Conservation (phyloP, 345 rosid genomes). For the Murraya paniculata region DNA sequence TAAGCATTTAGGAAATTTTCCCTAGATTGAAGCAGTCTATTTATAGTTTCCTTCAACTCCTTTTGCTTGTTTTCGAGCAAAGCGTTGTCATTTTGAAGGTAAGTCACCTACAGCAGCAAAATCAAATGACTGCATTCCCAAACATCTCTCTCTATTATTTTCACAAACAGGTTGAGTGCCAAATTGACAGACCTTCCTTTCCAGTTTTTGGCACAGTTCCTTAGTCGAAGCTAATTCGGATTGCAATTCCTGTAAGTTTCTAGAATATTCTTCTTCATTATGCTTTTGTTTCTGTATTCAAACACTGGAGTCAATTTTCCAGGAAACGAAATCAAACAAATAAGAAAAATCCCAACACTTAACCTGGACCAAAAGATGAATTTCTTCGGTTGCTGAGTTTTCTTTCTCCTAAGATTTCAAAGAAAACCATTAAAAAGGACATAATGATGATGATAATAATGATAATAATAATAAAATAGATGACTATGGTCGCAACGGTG, state of each 20-base stretch:
- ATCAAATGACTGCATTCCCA: background rate
- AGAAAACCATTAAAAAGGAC: background rate
- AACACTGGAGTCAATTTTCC: slow-evolving; percentile 14
- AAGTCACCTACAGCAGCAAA: slow-evolving; percentile 43
- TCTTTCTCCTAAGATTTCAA: slow-evolving; percentile 49
- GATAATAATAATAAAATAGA: background rate
- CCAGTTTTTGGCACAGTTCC: slow-evolving; percentile 53
- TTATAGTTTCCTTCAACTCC: slow-evolving; percentile 56
- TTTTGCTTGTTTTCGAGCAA: slow-evolving; percentile 65
- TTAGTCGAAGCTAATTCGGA: slow-evolving; percentile 50
- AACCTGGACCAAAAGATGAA: slow-evolving; percentile 53
- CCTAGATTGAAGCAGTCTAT: slow-evolving; percentile 59
- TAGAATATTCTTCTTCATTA: slow-evolving; percentile 60
- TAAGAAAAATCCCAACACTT: background rate
- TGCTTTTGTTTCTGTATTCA: slow-evolving; percentile 66
- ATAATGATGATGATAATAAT: background rate
- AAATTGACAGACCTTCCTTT: slow-evolving; percentile 47
- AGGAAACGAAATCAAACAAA: background rate
- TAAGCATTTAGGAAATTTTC: slow-evolving; percentile 61
- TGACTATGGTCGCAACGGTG: background rate
- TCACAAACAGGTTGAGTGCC: slow-evolving; percentile 23
- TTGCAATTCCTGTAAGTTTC: slow-evolving; percentile 57
- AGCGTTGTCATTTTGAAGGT: slow-evolving; percentile 61
- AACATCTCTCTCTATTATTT: slow-evolving; percentile 16
- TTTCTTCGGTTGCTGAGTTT: slow-evolving; percentile 50